Percentiles rank a stretch among this genome's conserved stretches.
phyloP scores from a whole-genome alignment of 2,329 filamentous ascomycete species.

The Bisporella sp. region DNA sequence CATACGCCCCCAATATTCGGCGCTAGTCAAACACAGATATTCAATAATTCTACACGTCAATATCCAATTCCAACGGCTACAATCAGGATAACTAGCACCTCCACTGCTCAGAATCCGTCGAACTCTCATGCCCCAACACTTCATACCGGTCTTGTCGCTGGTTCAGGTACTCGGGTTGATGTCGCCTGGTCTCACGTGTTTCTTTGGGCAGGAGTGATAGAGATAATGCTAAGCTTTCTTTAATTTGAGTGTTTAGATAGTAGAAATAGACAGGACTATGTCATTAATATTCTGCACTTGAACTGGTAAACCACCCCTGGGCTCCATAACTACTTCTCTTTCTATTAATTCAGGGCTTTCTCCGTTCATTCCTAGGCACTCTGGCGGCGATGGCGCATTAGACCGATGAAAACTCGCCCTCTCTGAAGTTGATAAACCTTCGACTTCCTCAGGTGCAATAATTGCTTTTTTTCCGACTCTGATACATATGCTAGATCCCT shows the following conservation, averaged over 20 bases:
- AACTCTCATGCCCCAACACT: not conserved
- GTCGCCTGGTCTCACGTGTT: conserved; percentile 5
- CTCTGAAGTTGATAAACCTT: conserved; percentile 1
- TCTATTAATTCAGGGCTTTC: not conserved
- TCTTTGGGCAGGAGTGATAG: conserved; percentile 3
- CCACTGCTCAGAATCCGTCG: not conserved
- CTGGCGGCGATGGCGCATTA: conserved; percentile 5
- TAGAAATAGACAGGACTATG: conserved; percentile 10
- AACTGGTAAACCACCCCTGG: conserved; percentile 1
- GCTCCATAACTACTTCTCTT: not conserved
- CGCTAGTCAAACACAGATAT: conserved; percentile 8
- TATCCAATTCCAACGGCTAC: not conserved
- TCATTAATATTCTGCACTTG: conserved; percentile 6
- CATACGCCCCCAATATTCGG: conserved; percentile 8
- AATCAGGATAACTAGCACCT: not conserved
- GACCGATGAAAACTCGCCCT: conserved; percentile 5
- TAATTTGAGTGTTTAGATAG: conserved; percentile 8
- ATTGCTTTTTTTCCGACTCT: not conserved
- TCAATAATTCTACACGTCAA: conserved; percentile 6
- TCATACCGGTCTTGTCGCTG: conserved; percentile 1
- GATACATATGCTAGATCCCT: no score
- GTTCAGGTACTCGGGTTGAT: conserved; percentile 4
- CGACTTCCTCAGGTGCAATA: not conserved
- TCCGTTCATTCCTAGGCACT: not conserved
- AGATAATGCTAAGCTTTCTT: conserved; percentile 5